Evolutionary conservation across 2,329 filamentous ascomycete species (phyloP).

Genomic region (Bisporella sp.): DNA sequence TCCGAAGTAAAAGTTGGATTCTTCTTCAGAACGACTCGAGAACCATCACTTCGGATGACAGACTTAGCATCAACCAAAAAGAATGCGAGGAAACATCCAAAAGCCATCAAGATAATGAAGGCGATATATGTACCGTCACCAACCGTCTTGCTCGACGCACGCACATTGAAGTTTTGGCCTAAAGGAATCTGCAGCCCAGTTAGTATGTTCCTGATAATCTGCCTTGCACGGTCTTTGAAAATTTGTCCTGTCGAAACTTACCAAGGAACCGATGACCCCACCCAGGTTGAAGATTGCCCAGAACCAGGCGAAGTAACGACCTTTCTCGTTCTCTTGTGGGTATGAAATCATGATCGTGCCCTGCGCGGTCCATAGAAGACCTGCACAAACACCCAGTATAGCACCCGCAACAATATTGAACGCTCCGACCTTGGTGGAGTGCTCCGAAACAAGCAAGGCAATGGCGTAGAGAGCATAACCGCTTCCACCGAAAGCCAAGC

Average conservation of each 20-base stretch:
- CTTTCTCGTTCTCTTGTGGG: slow-evolving; percentile 73
- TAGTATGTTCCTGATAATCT: too few relatives aligned
- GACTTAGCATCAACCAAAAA: slow-evolving; percentile 63
- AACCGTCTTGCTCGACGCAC: slow-evolving; percentile 38
- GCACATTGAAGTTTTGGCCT: slow-evolving; percentile 61
- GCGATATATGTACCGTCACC: slow-evolving; percentile 80
- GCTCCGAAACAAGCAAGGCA: slow-evolving; percentile 63
- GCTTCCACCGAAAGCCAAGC: slow-evolving; percentile 64
- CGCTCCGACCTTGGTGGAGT: slow-evolving; percentile 54
- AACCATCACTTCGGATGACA: slow-evolving; percentile 70
- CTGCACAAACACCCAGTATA: slow-evolving; percentile 70
- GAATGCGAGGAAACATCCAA: slow-evolving; percentile 64
- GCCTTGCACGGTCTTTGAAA: too few relatives aligned
- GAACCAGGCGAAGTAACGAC: slow-evolving; percentile 83
- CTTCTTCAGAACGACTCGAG: slow-evolving; percentile 80
- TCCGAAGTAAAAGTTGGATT: slow-evolving; percentile 83
- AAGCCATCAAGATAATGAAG: slow-evolving; percentile 76
- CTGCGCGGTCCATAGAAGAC: slow-evolving; percentile 75
- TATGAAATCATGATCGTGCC: slow-evolving; percentile 89
- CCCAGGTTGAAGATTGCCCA: slow-evolving; percentile 95
- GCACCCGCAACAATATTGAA: slow-evolving; percentile 74
- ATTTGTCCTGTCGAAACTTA: slow-evolving; percentile 20
- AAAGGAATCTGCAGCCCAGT: slow-evolving; percentile 51
- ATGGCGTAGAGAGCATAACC: slow-evolving; percentile 72
- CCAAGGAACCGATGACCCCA: slow-evolving; percentile 73